Conservation (phyloP, 164 flowering plant genomes). For the Paratinospora sagittata region DNA sequence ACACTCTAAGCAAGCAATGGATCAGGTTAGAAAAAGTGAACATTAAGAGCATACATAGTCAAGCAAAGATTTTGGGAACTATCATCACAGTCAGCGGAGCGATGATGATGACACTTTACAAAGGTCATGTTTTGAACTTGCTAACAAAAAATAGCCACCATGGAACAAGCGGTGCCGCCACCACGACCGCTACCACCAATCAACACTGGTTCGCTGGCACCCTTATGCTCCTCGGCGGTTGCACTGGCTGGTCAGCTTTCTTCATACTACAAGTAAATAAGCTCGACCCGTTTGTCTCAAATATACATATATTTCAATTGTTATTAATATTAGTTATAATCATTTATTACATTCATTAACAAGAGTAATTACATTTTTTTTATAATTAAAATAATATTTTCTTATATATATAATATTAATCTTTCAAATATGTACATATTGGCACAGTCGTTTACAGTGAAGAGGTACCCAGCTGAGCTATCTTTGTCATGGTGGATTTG, state of each 20-base stretch:
- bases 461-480: conserved; percentile 74
- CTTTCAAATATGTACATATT: too few relatives aligned
- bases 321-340: too few relatives aligned
- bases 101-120: conserved; percentile 81
- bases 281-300: too few relatives aligned
- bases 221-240: conserved; percentile 49
- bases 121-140: conserved; percentile 63
- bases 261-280: conserved; percentile 79
- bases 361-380: too few relatives aligned
- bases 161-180: conserved; percentile 6
- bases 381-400: too few relatives aligned
- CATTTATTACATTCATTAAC: too few relatives aligned
- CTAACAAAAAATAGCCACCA: conserved; percentile 21
- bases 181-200: conserved; percentile 15
- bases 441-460: conserved; percentile 69
- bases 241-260: conserved; percentile 64
- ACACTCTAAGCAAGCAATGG: too few relatives aligned
- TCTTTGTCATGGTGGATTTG: conserved; percentile 67
- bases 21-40: conserved; percentile 69
- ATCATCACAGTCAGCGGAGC: conserved; percentile 67
- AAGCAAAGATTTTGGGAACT: conserved; percentile 78
- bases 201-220: conserved; percentile 70
- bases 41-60: conserved; percentile 41
- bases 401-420: too few relatives aligned
- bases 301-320: too few relatives aligned